Base-by-base conservation (phyloP, 129 eudicot genomes). In the Smallanthus sonchifolius region DNA sequence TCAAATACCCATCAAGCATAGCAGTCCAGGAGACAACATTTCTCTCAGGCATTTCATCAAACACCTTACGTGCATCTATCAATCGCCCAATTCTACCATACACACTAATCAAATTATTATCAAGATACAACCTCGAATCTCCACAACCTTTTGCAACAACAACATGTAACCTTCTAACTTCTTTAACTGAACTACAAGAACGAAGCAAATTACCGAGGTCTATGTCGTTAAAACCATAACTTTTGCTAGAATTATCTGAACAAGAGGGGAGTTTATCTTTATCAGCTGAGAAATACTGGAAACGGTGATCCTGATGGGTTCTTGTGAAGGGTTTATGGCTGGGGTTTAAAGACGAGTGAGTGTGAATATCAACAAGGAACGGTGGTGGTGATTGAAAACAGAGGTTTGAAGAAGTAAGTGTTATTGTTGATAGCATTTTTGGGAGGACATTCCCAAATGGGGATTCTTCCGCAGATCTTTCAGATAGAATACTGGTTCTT, bases 11-110 rank as follows among this genome's bases (percentile, higher is more conserved):
- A 86, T 84, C 77, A 68, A 92, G 86, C 81, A 92, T 84, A 74
- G 96, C 98, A 28, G 96, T 92, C 98, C 98, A 92, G 36, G 98
- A 83, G 44, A 89, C 98, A 75, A 92, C 87, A 69, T 73, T 92
- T 77, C 90, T 86, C 15, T 86, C 81, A 39, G 30, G 67, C 96
- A 92, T 87, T 82, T 74, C 52, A 65, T 92, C 98, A 20, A 92
- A 92, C 94, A 92, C 90, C 70, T 77, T 78, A 1, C 86, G 88
- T 7, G 96, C 98, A 5, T 81, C 86, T 1, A 4, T 80, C 38
- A 89, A 39, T 19, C 79, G 74, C 72, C 92, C 98, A 5, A 82
- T 78, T 74, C 78, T 77, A 0, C 76, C 32, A 52, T 89, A 92
- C 56, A 72, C 78, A 77, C 83, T 85, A 0, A 89, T 82, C 94